Base-by-base conservation (phyloP, 176 grass and related monocot species). In the Aegilops longissima region DNA sequence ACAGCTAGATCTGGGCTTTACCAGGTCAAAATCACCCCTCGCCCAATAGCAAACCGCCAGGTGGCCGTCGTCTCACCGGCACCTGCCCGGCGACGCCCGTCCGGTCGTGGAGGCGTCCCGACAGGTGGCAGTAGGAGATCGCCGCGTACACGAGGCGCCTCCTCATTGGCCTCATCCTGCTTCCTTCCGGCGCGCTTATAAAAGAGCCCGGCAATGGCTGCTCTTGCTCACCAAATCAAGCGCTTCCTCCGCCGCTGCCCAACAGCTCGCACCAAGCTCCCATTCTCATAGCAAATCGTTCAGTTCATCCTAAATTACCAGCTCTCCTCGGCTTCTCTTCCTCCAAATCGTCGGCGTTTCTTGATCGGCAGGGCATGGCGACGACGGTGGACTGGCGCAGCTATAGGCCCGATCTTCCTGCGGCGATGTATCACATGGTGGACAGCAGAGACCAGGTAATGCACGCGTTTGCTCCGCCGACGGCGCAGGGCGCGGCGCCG, bases 371-470 rank as follows among this genome's bases (percentile, higher is more conserved):
- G 82, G 77, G 34, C 86, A 98, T 95, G 89, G 88, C 86, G 44
- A 83, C 88, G 84, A 91, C 88, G 71, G 52, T 86, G 69, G 92
- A 93, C 61, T 86, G 90, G 74, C 83, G 85, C 58, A 71, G 73
- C 10, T 63, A 33, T 30, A 82, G 25, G 73, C 9, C 44, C 38
- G 54, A 16, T 3, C 31, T 89, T 61, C 76, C 82, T 12, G 83
- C 83, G 3, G 85, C 87, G 42, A 40, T 88, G 54, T 82, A 72
- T 20, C 47, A 17, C 69, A 83, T 80, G 45, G 35, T 21, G 12
- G 87, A 82, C 34, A 83, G 85, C 81, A 86, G 89, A 33, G 89
- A 84, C 5, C 73, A 76, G 81, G 79, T 96, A 7, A 86, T 92
- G 87, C 89, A 82, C 59, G 72, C 35, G 78, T 86, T 88, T 4